phyloP scores from a whole-genome alignment of 257 asterid genomes.

The Fraxinus anomala region DNA sequence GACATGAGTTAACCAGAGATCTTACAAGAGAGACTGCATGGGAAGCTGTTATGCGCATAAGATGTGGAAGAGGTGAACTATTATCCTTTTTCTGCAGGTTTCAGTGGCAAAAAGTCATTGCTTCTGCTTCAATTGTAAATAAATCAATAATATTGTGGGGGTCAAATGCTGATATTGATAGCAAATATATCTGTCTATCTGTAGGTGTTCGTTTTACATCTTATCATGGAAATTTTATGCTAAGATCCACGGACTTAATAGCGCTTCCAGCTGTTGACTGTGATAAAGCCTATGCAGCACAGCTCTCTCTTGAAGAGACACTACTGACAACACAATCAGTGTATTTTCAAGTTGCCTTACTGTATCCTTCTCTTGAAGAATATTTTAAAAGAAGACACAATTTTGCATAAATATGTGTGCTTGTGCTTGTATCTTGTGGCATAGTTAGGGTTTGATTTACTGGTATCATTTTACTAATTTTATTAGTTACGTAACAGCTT shows the following conservation, averaged over 20 bases:
- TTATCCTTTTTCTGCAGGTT: constrained; percentile 17
- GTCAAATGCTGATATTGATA: constrained; percentile 25
- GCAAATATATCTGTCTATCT: constrained; percentile 27
- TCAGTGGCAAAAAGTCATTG: constrained; percentile 14
- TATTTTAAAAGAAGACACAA: constrained; percentile 5
- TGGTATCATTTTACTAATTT: background rate
- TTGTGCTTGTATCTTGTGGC: constrained; percentile 1
- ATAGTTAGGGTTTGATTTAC: background rate
- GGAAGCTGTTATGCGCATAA: constrained; percentile 98
- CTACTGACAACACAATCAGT: constrained; percentile 77
- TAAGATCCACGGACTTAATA: constrained; percentile 90
- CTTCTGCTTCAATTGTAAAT: constrained; percentile 20
- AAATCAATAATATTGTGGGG: constrained; percentile 16
- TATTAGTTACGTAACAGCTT: background rate
- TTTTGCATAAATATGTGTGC: constrained; percentile 17
- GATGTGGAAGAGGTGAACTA: constrained; percentile 92
- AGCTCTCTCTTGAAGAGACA: constrained; percentile 91
- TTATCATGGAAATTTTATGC: constrained; percentile 97
- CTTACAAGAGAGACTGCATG: constrained; percentile 97
- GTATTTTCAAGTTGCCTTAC: constrained; percentile 87
- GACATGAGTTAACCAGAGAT: constrained; percentile 87
- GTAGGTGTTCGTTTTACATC: constrained; percentile 96
- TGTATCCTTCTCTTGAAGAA: constrained; percentile 73
- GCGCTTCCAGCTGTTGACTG: constrained; percentile 99
- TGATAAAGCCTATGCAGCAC: constrained; percentile 97